Evolutionary conservation across 2,329 filamentous ascomycete genomes (phyloP), one percentile per base, ranked within the genome.

Genomic region (Colletotrichum caudatum): DNA sequence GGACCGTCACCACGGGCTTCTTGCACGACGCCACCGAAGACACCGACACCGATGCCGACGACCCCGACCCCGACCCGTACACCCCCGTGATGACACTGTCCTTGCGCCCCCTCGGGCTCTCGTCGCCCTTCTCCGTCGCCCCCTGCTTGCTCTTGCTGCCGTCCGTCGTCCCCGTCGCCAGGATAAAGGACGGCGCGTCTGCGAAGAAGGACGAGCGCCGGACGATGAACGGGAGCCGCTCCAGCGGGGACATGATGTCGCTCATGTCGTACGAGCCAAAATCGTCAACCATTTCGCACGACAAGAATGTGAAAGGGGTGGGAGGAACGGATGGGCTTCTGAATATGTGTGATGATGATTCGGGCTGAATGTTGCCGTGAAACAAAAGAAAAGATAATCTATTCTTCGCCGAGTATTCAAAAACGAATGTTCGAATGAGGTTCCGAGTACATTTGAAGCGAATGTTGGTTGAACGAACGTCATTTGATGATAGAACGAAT

Each of bases 381-480:
- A n/a, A 3, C 35, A 35, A 9, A 35, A 3, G 8, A 33, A 35
- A 20, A 7, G 3, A 54, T 2, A 20, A n/a, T 3, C 6, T 12
- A 23, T 18, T 56, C 29, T n/a, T 20, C 20, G 9, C 20, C 23
- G 33, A 23, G 20, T 56, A n/a, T 23, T 37, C 11, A 14, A 39
- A 3, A 57, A 57, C 35, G n/a, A 57, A 57, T 23, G 54, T 41
- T 29, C 35, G 48, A 37, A 41, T 20, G 29, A 51, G n/a, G 20
- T 53, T 16, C n/a, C 1, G 35, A 12, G 33, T 39, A 16, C 20
- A 44, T 23, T 41, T 39, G 33, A 23, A 62, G 48, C 60, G 46
- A 62, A 16, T 51, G 60, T 62, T 37, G 46, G 60, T 62, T 61
- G 46, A 62, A 62, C 60, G 60, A 62, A 26, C 18, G 60, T 23